Evolutionary conservation across 2,329 filamentous ascomycete genomes (phyloP).

Genomic region (Claviceps quebecensis): DNA sequence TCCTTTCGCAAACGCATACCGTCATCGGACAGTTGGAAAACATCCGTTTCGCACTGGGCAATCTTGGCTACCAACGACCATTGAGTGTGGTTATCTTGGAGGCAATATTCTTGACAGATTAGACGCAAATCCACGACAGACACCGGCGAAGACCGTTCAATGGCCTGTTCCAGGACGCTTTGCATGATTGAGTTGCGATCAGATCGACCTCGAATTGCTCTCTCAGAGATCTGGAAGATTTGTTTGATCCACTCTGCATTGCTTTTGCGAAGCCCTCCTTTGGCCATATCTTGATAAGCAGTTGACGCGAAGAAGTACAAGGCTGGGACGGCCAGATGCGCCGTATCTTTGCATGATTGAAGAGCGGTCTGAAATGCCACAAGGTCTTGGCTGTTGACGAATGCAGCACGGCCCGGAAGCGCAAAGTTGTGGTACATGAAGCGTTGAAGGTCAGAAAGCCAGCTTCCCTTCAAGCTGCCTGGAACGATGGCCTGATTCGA

Average conservation of each 20-base stretch:
- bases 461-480: constrained; percentile 17
- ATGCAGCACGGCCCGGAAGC: constrained; percentile 34
- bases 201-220: constrained; percentile 11
- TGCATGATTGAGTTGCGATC: constrained; percentile 17
- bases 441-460: constrained; percentile 31
- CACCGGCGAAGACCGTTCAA: constrained; percentile 19
- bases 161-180: constrained; percentile 17
- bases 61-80: constrained; percentile 29
- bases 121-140: constrained; percentile 26
- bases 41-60: constrained; percentile 32
- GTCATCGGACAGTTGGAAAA: constrained; percentile 28
- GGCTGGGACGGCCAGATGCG: constrained; percentile 25
- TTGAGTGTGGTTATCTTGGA: constrained; percentile 20
- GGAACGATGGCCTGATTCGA: constrained; percentile 5
- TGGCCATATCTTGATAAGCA: constrained; percentile 11
- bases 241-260: constrained; percentile 25
- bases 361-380: constrained; percentile 28
- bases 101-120: constrained; percentile 29
- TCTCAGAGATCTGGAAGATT: constrained; percentile 20
- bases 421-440: constrained; percentile 39
- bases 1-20: constrained; percentile 25
- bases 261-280: constrained; percentile 19
- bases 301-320: constrained; percentile 30
- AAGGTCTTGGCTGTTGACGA: constrained; percentile 27
- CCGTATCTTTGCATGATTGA: constrained; percentile 20